phyloP scores from a whole-genome alignment of 805 yeast species.

The Candida saitoana region DNA sequence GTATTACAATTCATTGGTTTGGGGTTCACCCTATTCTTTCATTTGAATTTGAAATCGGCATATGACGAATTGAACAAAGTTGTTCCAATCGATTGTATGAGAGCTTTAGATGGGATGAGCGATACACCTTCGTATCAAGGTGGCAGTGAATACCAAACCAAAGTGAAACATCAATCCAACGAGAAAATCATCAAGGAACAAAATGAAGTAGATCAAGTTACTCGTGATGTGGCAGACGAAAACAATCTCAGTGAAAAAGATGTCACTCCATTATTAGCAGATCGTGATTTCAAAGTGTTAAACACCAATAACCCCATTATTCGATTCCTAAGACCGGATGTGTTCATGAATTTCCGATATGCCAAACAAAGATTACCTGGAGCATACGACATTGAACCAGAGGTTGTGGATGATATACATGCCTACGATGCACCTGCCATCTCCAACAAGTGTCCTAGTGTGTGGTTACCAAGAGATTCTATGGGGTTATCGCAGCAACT shows the following conservation, averaged over 20 bases:
- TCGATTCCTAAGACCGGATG: conserved; percentile 56
- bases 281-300: conserved; percentile 47
- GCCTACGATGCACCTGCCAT: conserved; percentile 80
- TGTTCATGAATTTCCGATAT: conserved; percentile 44
- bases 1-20: conserved; percentile 67
- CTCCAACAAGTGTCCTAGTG: conserved; percentile 60
- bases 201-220: conserved; percentile 15
- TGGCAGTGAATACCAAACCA: conserved; percentile 28
- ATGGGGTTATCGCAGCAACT: conserved; percentile 70
- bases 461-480: conserved; percentile 92
- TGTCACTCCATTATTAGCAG: conserved; percentile 61
- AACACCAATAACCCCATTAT: conserved; percentile 41
- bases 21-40: conserved; percentile 64
- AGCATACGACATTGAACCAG: conserved; percentile 30
- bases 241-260: conserved; percentile 12
- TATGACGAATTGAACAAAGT: conserved; percentile 57
- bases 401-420: conserved; percentile 44
- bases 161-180: conserved; percentile 14
- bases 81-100: conserved; percentile 71
- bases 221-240: conserved; percentile 16
- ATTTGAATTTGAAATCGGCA: conserved; percentile 59
- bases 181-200: conserved; percentile 9
- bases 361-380: conserved; percentile 34
- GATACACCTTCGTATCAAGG: conserved; percentile 55
- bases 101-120: conserved; percentile 66